Evolutionary conservation across 139 green algal genomes (phyloP).

Genomic region (Spirogloea muscicola): DNA sequence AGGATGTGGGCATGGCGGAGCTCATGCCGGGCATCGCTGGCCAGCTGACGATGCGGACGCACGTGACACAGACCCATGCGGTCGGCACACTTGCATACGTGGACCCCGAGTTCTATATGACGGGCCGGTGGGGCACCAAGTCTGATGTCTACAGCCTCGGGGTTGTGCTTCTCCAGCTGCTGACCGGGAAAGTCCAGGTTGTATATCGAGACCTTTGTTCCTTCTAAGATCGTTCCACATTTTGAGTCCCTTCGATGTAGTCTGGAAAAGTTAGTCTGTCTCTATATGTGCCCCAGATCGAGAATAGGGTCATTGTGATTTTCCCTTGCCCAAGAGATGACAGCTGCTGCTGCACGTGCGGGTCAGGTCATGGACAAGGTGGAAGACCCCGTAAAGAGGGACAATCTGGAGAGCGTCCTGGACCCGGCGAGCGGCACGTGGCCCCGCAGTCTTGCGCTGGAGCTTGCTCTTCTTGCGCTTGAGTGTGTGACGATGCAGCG

Average conservation of each 20-base stretch:
- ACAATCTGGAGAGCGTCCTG: conserved; percentile 7
- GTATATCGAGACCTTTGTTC: conserved; percentile 27
- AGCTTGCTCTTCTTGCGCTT: conserved; percentile 20
- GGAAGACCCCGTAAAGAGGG: neutral
- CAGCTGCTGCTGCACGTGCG: too few species aligned
- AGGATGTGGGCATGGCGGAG: conserved; percentile 55
- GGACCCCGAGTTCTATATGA: conserved; percentile 63
- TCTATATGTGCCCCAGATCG: too few species aligned
- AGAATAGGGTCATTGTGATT: too few species aligned
- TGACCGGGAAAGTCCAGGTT: conserved; percentile 16
- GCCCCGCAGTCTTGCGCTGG: conserved; percentile 24
- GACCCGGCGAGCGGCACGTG: conserved; percentile 18
- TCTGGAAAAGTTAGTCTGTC: too few species aligned
- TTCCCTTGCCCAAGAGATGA: too few species aligned
- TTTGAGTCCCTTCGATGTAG: too few species aligned
- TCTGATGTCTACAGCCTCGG: conserved; percentile 59
- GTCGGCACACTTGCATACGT: conserved; percentile 60
- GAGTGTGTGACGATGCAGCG: conserved; percentile 23
- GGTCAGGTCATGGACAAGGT: conserved; percentile 13
- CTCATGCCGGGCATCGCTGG: conserved; percentile 14
- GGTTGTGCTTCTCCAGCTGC: conserved; percentile 35
- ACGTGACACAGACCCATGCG: neutral
- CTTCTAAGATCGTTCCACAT: too few species aligned
- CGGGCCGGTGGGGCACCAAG: conserved; percentile 48
- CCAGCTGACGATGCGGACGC: neutral